Evolutionary conservation across 2,329 filamentous ascomycete species (phyloP).

Genomic region (Sporothrix sp.): DNA sequence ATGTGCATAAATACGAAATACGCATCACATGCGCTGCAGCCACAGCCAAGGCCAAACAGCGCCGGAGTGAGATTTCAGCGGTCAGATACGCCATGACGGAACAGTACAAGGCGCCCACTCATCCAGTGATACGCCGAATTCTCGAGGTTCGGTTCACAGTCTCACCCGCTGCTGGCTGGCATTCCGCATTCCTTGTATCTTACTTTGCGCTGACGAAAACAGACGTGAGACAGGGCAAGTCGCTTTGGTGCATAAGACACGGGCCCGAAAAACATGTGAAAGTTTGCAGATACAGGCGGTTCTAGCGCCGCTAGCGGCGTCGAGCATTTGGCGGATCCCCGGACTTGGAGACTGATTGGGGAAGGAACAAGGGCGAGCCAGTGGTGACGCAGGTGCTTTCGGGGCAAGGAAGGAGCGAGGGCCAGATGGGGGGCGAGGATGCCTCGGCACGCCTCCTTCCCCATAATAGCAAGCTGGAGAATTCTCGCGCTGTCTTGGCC

Average conservation of each 20-base stretch:
- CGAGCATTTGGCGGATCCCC: constrained; percentile 1
- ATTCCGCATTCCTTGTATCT: too few species aligned
- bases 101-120: too few species aligned
- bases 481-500: not conserved
- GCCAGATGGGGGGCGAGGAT: constrained; percentile 4
- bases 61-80: too few species aligned
- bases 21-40: too few species aligned
- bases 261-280: constrained; percentile 6
- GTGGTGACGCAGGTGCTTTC: constrained; percentile 11
- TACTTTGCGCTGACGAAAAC: too few species aligned
- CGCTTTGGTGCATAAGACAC: not conserved
- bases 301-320: constrained; percentile 9
- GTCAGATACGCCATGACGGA: too few species aligned
- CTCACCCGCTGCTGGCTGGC: too few species aligned
- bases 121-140: too few species aligned
- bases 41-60: too few species aligned
- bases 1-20: too few species aligned
- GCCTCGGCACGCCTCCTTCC: constrained; percentile 13
- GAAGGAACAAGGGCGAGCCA: not conserved
- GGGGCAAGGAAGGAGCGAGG: constrained; percentile 1
- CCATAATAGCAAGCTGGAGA: not conserved
- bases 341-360: constrained; percentile 7
- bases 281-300: not conserved
- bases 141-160: too few species aligned
- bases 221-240: too few species aligned